Conservation (phyloP, 2,329 filamentous ascomycete species). For the Sporothrix mexicana region DNA sequence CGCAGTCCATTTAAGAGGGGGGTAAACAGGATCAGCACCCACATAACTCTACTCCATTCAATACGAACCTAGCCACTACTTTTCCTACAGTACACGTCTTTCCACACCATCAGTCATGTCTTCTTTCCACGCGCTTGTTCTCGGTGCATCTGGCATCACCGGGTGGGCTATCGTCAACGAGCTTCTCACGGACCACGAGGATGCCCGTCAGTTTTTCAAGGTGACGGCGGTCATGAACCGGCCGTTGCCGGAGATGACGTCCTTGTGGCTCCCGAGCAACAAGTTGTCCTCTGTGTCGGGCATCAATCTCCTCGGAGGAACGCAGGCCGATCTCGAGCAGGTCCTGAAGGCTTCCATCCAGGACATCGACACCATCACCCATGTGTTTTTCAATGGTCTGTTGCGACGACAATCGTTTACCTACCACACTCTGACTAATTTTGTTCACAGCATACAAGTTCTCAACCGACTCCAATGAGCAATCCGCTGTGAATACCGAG, state of each 20-base stretch:
- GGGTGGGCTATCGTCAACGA: background rate
- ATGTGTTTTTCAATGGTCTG: background rate
- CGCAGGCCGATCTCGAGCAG: background rate
- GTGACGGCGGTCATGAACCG: background rate
- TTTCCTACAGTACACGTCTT: too few species aligned
- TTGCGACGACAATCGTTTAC: background rate
- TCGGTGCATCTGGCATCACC: background rate
- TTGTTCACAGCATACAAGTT: constrained; percentile 2
- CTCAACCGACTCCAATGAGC: background rate
- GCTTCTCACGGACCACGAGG: background rate
- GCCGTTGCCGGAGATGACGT: background rate
- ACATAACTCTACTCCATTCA: too few species aligned
- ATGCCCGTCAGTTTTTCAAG: background rate
- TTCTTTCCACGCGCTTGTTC: background rate
- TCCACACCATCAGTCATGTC: background rate
- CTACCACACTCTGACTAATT: too few species aligned
- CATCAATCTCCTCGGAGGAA: background rate
- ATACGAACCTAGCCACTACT: too few species aligned
- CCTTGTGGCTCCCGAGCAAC: background rate
- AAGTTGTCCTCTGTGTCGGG: background rate
- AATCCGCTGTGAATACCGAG: background rate
- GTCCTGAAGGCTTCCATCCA: background rate
- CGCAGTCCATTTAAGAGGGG: too few species aligned
- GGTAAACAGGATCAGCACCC: too few species aligned
- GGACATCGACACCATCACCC: background rate